These are phyloP conservation scores for Phaseolus coccineus DNA, from an alignment of 331 rosid genomes.

Conservation along the genomic window DNA sequence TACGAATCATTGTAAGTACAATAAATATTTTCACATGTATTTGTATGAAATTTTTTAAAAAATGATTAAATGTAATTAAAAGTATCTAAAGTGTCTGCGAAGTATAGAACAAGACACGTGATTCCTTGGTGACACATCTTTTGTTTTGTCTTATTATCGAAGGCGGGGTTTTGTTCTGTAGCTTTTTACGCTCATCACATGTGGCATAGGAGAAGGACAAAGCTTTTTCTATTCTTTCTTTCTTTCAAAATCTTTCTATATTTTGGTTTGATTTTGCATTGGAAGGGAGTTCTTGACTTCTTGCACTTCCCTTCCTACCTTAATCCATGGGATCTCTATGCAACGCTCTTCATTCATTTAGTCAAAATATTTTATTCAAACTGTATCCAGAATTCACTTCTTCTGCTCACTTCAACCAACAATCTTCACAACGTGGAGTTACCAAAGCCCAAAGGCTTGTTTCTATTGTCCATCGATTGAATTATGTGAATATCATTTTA, in stretches of 20 bases:
- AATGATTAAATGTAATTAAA: neutral
- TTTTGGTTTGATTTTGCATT: neutral
- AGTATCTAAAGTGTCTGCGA: constrained; percentile 6
- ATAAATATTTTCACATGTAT: neutral
- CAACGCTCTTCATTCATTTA: neutral
- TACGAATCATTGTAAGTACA: neutral
- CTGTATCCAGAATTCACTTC: neutral
- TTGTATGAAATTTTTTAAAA: neutral
- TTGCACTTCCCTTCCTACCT: neutral
- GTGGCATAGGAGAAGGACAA: neutral
- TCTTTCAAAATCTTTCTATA: neutral
- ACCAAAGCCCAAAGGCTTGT: neutral
- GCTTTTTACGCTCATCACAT: constrained; percentile 17
- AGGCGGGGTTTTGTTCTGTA: neutral
- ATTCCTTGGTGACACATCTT: constrained; percentile 1
- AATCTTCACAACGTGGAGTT: neutral
- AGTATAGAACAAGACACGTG: neutral
- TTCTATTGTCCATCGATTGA: neutral
- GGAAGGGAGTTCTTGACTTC: neutral
- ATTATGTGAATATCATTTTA: neutral
- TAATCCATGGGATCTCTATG: neutral
- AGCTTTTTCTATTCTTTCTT: neutral
- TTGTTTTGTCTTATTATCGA: constrained; percentile 12
- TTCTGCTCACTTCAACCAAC: neutral
- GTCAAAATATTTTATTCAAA: neutral